Base-by-base conservation (phyloP, 164 flowering plant species). In the Saururus chinensis region DNA sequence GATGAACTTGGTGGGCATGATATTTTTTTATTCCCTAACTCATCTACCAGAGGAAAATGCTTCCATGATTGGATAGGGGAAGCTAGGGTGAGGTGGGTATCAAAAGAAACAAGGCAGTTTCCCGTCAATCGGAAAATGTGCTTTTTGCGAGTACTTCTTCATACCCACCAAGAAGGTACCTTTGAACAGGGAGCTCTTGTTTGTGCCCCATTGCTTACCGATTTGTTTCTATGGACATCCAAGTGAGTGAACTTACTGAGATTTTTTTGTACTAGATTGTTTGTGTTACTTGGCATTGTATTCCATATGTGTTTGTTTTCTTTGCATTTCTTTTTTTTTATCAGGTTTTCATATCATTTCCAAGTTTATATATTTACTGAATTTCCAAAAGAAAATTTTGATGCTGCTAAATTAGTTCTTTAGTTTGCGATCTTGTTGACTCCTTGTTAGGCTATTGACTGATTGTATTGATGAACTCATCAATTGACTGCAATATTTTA, bases 121-220 rank as follows among this genome's bases (percentile, higher is more conserved):
- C 62, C 55, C 60, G n/a, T 60, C 21, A 56, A 69, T 30, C 64
- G 69, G 35, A 78, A 72, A 60, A 60, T 75, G 62, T 84, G 88
- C 63, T 88, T 79, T 45, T 61, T 93, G 40, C 77, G 95, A 72
- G 85, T 87, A 65, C 70, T 70, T 81, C 78, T 93, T 45, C 87
- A 72, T 70, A 86, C 93, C 62, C 80, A 61, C 72, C 84, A 77
- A 68, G 83, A 78, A 75, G 99, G 97, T n/a, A 69, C 60, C 65
- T 84, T 90, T 67, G 97, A 93, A 64, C 89, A 88, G 62, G 96
- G 97, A 60, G 92, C 89, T 40, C 76, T 87, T 62, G 76, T 93
- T 45, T 87, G 91, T 80, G 97, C 95, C 26, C 97, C 97, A 52
- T 63, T 4, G 56, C 73, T 61, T 23, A n/a, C 73, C 40, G 99